phyloP scores from a whole-genome alignment of 2,329 filamentous ascomycete species.

The Penicillium brasilianum region DNA sequence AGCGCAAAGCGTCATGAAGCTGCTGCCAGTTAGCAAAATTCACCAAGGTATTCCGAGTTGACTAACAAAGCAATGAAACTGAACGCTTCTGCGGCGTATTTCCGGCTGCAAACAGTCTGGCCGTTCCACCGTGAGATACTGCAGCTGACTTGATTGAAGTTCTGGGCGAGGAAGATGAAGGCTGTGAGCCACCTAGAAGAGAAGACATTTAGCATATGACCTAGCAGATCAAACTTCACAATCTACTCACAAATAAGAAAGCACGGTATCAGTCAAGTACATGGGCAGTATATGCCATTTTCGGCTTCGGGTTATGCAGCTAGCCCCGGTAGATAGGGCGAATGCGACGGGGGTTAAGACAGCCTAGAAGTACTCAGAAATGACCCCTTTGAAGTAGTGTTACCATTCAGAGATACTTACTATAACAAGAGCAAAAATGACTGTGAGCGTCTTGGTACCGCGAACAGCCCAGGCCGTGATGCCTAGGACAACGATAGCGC shows the following conservation, averaged over 20 bases:
- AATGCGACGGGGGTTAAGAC: constrained; percentile 17
- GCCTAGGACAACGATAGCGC: constrained; percentile 27
- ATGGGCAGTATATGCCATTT: constrained; percentile 22
- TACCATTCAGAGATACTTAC: constrained; percentile 11
- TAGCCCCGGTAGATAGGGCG: constrained; percentile 11
- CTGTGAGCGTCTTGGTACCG: constrained; percentile 25
- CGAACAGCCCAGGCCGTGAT: constrained; percentile 29
- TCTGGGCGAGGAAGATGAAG: constrained; percentile 26
- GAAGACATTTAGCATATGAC: neutral
- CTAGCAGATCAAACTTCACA: neutral
- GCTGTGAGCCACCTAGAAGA: constrained; percentile 27
- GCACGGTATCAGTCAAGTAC: constrained; percentile 12
- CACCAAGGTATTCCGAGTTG: too few relatives aligned
- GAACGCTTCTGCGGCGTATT: constrained; percentile 29
- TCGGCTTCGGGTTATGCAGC: constrained; percentile 12
- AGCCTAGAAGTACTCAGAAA: constrained; percentile 8
- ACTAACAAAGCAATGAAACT: constrained; percentile 30
- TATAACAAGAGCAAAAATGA: constrained; percentile 25
- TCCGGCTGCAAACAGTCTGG: constrained; percentile 24
- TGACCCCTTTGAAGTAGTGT: neutral
- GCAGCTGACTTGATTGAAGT: constrained; percentile 26
- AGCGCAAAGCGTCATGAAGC: neutral
- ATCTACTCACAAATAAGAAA: constrained; percentile 26
- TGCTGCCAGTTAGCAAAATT: neutral
- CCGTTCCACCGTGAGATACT: constrained; percentile 24